Evolutionary conservation across 2,329 filamentous ascomycete species (phyloP).

Genomic region (Phoma sp.): DNA sequence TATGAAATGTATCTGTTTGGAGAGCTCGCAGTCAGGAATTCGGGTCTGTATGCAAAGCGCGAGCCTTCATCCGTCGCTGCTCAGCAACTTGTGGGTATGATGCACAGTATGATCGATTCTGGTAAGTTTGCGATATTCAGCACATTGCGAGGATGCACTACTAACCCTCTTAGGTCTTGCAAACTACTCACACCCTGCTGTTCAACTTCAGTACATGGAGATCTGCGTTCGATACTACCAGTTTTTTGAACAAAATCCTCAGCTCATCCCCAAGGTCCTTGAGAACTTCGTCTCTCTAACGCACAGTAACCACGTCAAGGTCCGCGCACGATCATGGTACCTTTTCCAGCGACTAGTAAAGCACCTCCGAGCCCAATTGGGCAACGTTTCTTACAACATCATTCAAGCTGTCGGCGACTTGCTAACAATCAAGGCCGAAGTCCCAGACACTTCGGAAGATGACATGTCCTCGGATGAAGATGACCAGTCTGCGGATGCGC

Average conservation of each 20-base stretch:
- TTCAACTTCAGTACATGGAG: constrained; percentile 97
- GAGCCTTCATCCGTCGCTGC: constrained; percentile 79
- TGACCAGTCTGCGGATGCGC: constrained; percentile 84
- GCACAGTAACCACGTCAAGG: constrained; percentile 84
- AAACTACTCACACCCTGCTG: constrained; percentile 85
- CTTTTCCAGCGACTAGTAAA: constrained; percentile 93
- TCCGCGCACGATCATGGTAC: constrained; percentile 94
- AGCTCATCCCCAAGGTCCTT: constrained; percentile 82
- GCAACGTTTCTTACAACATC: constrained; percentile 87
- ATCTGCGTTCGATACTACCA: constrained; percentile 92
- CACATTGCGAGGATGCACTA: not conserved
- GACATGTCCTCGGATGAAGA: constrained; percentile 96
- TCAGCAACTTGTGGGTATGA: constrained; percentile 86
- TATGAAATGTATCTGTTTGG: constrained; percentile 97
- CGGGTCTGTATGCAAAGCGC: constrained; percentile 84
- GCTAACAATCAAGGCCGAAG: constrained; percentile 86
- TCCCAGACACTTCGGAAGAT: constrained; percentile 77
- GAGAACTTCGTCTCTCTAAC: constrained; percentile 91
- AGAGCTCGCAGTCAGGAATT: constrained; percentile 87
- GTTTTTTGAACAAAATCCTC: constrained; percentile 85
- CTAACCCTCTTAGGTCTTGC: constrained; percentile 69
- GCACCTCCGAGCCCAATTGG: constrained; percentile 81
- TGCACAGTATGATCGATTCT: constrained; percentile 93
- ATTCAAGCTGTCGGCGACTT: constrained; percentile 90
- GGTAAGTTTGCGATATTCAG: constrained; percentile 59